These are phyloP conservation scores for Corynascus novoguineensis DNA, from an alignment of 495 filamentous ascomycete genomes.

Conservation along the genomic window DNA sequence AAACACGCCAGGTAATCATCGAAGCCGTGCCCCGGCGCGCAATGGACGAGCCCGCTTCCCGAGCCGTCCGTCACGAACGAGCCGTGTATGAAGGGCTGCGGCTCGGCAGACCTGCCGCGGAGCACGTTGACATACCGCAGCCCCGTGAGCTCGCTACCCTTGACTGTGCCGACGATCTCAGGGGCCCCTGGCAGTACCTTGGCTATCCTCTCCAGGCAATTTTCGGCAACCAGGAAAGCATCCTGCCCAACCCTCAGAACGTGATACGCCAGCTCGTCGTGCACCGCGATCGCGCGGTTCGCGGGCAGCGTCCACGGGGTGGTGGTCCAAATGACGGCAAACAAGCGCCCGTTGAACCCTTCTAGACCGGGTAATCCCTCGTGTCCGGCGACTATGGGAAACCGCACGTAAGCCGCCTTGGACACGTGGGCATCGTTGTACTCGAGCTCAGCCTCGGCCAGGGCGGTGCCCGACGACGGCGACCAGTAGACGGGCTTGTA, in stretches of 20 bases:
- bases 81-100: slow-evolving; percentile 69
- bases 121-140: slow-evolving; percentile 62
- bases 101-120: slow-evolving; percentile 45
- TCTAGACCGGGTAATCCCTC: slow-evolving; percentile 31
- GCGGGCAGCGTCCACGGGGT: slow-evolving; percentile 97
- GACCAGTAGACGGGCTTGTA: slow-evolving; percentile 97
- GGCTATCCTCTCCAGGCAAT: slow-evolving; percentile 49
- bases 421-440: slow-evolving; percentile 83
- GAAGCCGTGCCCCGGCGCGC: slow-evolving; percentile 91
- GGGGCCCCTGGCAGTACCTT: slow-evolving; percentile 30
- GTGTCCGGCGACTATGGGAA: slow-evolving; percentile 58
- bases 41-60: slow-evolving; percentile 88
- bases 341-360: slow-evolving; percentile 41
- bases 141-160: slow-evolving; percentile 60
- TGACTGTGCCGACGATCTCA: slow-evolving; percentile 52
- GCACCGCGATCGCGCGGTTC: slow-evolving; percentile 81
- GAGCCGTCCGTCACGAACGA: slow-evolving; percentile 82
- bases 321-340: slow-evolving; percentile 90
- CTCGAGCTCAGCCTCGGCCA: slow-evolving; percentile 94
- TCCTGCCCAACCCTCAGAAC: slow-evolving; percentile 57
- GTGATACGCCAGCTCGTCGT: slow-evolving; percentile 64
- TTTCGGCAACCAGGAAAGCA: slow-evolving; percentile 53
- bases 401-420: slow-evolving; percentile 73
- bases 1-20: slow-evolving; percentile 89
- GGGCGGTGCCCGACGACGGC: slow-evolving; percentile 79